A percentile compares a stretch with the other conserved stretches of the same genome.
These are phyloP conservation scores for Xylaria grammica DNA, from an alignment of 495 filamentous ascomycete genomes.

Conservation along the genomic window DNA sequence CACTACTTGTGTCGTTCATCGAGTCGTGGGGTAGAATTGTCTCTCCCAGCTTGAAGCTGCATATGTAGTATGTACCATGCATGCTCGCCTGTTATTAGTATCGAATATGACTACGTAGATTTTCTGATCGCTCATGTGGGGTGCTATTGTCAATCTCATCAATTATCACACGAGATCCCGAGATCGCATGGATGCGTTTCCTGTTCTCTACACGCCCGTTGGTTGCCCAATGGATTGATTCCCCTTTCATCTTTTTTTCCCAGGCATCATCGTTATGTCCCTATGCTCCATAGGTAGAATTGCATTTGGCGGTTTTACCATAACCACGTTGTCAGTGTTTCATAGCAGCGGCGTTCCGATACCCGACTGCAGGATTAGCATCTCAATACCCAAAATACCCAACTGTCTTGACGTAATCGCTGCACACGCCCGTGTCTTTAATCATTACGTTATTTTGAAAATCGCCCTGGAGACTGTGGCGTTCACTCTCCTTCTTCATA, in stretches of 20 bases:
- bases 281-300: slow-evolving; percentile 29
- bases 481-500: not conserved
- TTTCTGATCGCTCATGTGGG: slow-evolving; percentile 22
- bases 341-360: slow-evolving; percentile 26
- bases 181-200: slow-evolving; percentile 36
- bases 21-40: slow-evolving; percentile 25
- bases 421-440: slow-evolving; percentile 30
- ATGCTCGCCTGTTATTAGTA: slow-evolving; percentile 22
- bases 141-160: slow-evolving; percentile 24
- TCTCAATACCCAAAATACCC: slow-evolving; percentile 23
- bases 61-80: slow-evolving; percentile 40
- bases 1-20: slow-evolving; percentile 32
- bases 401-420: slow-evolving; percentile 18
- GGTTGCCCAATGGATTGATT: slow-evolving; percentile 29
- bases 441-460: slow-evolving; percentile 19
- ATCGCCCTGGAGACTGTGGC: not conserved
- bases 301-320: slow-evolving; percentile 25
- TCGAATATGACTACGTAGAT: slow-evolving; percentile 19
- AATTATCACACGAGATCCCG: slow-evolving; percentile 30
- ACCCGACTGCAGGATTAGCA: slow-evolving; percentile 29
- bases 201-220: slow-evolving; percentile 27
- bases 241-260: slow-evolving; percentile 28
- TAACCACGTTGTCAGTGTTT: slow-evolving; percentile 28
- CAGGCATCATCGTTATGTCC: slow-evolving; percentile 13
- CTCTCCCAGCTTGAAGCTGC: slow-evolving; percentile 29